A percentile compares a stretch with the other conserved stretches of the same genome.
These are phyloP conservation scores for Sarcocystis neurona DNA, from an alignment of 169 alveolate species.

Conservation along the genomic window DNA sequence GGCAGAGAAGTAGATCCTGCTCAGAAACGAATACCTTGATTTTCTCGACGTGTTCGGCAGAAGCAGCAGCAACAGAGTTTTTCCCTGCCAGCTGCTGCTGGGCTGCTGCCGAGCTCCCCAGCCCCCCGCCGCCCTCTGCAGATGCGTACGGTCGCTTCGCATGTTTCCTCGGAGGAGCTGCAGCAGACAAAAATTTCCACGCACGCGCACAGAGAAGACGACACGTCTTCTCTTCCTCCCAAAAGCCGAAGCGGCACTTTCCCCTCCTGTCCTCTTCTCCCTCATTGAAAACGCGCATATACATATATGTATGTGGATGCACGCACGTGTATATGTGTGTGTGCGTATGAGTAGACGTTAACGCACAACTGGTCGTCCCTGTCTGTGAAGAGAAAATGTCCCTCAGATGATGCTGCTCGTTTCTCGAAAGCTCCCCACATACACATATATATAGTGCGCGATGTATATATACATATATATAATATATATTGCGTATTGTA, in stretches of 20 bases:
- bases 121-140: not conserved
- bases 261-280: too few species aligned
- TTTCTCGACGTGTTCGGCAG: constrained; percentile 14
- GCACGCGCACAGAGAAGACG: not conserved
- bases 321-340: not conserved
- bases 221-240: not conserved
- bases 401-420: too few species aligned
- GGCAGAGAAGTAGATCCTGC: too few species aligned
- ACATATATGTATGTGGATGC: not conserved
- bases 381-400: too few species aligned
- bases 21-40: constrained; percentile 24
- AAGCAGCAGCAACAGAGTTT: not conserved
- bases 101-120: not conserved
- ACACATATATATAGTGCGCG: too few species aligned
- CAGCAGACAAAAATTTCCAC: not conserved
- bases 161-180: constrained; percentile 33
- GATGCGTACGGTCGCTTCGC: too few species aligned
- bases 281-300: not conserved
- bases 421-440: too few species aligned
- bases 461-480: too few species aligned
- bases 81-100: not conserved
- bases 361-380: too few species aligned
- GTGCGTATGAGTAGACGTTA: too few species aligned
- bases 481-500: too few species aligned
- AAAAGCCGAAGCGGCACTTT: too few species aligned